phyloP scores from a whole-genome alignment of 208 protist species.

The Trypanosoma avium region DNA sequence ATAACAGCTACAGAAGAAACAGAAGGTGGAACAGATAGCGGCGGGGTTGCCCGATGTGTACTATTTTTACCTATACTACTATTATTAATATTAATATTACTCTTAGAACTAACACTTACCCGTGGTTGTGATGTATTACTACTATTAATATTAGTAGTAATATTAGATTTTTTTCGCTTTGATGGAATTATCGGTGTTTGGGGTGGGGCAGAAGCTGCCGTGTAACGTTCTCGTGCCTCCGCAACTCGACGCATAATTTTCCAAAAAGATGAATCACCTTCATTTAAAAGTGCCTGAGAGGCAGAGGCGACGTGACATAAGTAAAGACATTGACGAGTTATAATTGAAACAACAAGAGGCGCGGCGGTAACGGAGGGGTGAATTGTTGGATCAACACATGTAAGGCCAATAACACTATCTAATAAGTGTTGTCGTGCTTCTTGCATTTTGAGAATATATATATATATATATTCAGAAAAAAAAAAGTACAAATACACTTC shows the following conservation, averaged over 20 bases:
- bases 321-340: slow-evolving; percentile 71
- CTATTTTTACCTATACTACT: background rate
- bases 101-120: too few species aligned
- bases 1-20: background rate
- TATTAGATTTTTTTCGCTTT: background rate
- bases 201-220: slow-evolving; percentile 10
- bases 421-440: slow-evolving; percentile 47
- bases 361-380: slow-evolving; percentile 39
- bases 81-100: background rate
- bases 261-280: slow-evolving; percentile 52
- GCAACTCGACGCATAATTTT: slow-evolving; percentile 38
- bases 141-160: background rate
- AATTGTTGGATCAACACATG: slow-evolving; percentile 58
- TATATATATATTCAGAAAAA: slow-evolving; percentile 7
- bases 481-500: too few species aligned
- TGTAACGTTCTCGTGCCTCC: slow-evolving; percentile 28
- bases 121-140: background rate
- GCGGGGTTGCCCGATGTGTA: too few species aligned
- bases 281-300: slow-evolving; percentile 48
- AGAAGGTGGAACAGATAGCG: too few species aligned
- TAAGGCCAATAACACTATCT: slow-evolving; percentile 46
- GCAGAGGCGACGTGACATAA: slow-evolving; percentile 45
- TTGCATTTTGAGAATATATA: slow-evolving; percentile 19
- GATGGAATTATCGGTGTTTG: background rate
- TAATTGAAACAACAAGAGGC: slow-evolving; percentile 50